Evolutionary conservation across 306 rosid species (phyloP).

Genomic region (Cucumis hystrix): DNA sequence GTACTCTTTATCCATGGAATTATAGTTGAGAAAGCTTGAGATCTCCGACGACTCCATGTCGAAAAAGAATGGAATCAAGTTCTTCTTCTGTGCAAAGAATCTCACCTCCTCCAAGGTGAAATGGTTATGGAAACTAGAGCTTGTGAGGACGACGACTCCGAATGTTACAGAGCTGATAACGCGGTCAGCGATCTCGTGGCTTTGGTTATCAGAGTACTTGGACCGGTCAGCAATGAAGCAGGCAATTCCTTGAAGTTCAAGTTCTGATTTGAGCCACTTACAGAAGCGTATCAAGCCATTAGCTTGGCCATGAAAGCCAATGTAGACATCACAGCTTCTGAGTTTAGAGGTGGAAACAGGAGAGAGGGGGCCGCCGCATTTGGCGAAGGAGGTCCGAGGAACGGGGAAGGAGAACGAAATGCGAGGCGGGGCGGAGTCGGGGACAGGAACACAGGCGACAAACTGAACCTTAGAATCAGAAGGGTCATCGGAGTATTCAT

Average conservation of each 20-base stretch:
- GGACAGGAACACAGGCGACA: conserved; percentile 30
- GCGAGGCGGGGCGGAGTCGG: conserved; percentile 34
- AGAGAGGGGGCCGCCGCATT: conserved; percentile 31
- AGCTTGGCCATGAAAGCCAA: conserved; percentile 71
- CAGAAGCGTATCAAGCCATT: conserved; percentile 51
- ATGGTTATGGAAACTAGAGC: conserved; percentile 42
- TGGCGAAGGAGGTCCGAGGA: conserved; percentile 61
- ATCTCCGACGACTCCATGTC: conserved; percentile 43
- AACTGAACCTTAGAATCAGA: conserved; percentile 37
- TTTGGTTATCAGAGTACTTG: conserved; percentile 54
- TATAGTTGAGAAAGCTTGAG: conserved; percentile 33
- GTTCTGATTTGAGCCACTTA: conserved; percentile 80
- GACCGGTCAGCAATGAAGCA: conserved; percentile 78
- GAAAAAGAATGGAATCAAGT: conserved; percentile 62
- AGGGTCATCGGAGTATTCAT: conserved; percentile 52
- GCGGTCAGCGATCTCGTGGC: conserved; percentile 75
- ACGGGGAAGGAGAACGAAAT: conserved; percentile 79
- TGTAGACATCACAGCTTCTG: conserved; percentile 67
- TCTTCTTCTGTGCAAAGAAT: conserved; percentile 84
- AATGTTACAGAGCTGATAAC: conserved; percentile 63
- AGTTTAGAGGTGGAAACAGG: conserved; percentile 50
- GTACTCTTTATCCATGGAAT: conserved; percentile 43
- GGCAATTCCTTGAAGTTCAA: conserved; percentile 85
- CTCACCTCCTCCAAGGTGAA: conserved; percentile 59
- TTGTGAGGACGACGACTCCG: conserved; percentile 63